These are phyloP conservation scores for Fragaria ananassa DNA, from an alignment of 306 rosid genomes.

Conservation along the genomic window DNA sequence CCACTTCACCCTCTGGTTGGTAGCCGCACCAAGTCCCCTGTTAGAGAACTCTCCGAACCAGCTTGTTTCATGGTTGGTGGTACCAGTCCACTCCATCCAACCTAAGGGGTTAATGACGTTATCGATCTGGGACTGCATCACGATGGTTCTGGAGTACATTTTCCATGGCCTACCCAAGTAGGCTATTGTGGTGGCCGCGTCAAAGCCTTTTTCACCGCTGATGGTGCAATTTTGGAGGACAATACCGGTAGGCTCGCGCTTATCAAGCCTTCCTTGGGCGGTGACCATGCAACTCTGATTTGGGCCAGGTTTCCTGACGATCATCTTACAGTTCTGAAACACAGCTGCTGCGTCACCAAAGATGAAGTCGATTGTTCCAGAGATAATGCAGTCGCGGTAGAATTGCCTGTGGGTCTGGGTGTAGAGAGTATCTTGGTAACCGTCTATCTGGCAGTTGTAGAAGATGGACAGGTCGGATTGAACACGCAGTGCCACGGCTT, in stretches of 20 bases:
- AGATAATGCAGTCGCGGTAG: constrained; percentile 48
- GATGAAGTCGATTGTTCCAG: constrained; percentile 58
- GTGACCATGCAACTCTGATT: constrained; percentile 53
- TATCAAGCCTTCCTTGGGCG: constrained; percentile 51
- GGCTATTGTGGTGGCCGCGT: constrained; percentile 15
- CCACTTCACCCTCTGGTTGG: constrained; percentile 46
- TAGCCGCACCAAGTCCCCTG: constrained; percentile 45
- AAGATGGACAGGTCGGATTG: constrained; percentile 44
- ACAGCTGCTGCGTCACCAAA: constrained; percentile 42
- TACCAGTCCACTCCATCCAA: constrained; percentile 53
- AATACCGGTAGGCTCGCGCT: constrained; percentile 26
- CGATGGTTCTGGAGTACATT: constrained; percentile 46
- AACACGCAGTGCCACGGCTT: constrained; percentile 50
- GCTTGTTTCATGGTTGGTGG: constrained; percentile 27
- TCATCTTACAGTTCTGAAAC: constrained; percentile 54
- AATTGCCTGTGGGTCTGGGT: constrained; percentile 49
- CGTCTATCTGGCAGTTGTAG: constrained; percentile 49
- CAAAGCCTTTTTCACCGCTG: constrained; percentile 26
- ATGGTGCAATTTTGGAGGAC: constrained; percentile 57
- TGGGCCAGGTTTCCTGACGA: constrained; percentile 38
- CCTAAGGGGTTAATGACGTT: constrained; percentile 42
- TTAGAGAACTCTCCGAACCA: constrained; percentile 45
- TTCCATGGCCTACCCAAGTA: constrained; percentile 78
- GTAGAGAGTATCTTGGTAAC: constrained; percentile 58
- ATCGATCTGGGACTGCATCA: constrained; percentile 52